Base-by-base conservation (phyloP, 108 stramenopile species). In the Skeletonema costatum region DNA sequence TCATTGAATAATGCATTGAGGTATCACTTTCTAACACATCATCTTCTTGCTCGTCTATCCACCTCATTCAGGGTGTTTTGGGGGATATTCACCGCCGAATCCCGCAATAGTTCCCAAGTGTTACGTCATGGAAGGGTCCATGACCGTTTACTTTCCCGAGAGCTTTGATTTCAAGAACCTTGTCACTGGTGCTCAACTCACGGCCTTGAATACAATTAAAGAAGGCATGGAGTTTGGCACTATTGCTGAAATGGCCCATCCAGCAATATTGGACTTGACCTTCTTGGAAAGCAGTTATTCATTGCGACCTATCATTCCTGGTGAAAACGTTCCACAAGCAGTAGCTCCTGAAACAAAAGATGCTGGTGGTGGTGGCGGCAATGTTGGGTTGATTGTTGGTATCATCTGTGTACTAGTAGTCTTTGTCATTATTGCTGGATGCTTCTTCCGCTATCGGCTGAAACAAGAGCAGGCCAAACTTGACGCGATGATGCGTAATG, bases 281-380 rank as follows among this genome's bases (percentile, higher is more conserved):
- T 75, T 81, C 13, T 66, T 74, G 65, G 80, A 81, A 32, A 65
- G 41, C 6, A 81, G 80, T 56, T 81, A 81, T 50, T 68, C 72
- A 3, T 9, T 80, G 25, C 41, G 44, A 21, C 73, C 80, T 4
- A n/a, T 70, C 12, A 35, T 68, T 13, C 53, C 73, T 9, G 39
- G 60, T 48, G 42, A 1, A 32, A 32, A 50, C 19, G 9, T 8
- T 56, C 53, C 25, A 10, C 7, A 56, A 29, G 25, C 25, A 21
- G 25, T 56, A 29, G 9, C 25, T 9, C 21, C 25, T 29, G 21
- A 2, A 10, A 5, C 25, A 29, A 56, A 25, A 12, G 10, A 41
- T 41, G 11, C 39, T 17, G 21, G n/a, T n/a, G 38, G 66, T 25
- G 38, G 39, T 10, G 13, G 62, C 9, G 68, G 30, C 11, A 59